Conservation (phyloP, 2,329 filamentous ascomycete species). For the Orbilia oligospora region DNA sequence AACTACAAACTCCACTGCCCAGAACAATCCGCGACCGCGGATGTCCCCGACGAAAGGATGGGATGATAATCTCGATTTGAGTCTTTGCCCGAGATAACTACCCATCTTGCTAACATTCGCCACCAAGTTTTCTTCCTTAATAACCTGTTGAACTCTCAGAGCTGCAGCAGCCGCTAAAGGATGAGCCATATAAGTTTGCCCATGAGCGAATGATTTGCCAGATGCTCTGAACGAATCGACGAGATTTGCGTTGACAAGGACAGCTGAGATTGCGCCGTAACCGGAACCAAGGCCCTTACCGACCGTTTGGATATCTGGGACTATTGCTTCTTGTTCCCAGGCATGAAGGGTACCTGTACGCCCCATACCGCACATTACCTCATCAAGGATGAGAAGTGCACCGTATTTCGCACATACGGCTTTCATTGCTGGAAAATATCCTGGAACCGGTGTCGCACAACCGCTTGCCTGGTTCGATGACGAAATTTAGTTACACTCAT, state of each 20-base stretch:
- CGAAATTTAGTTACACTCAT: no score
- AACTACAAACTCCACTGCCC: conserved; percentile 72
- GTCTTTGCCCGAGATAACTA: conserved; percentile 68
- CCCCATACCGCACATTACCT: conserved; percentile 80
- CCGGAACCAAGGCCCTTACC: conserved; percentile 79
- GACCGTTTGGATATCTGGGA: conserved; percentile 77
- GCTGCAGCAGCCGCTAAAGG: conserved; percentile 75
- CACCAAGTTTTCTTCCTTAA: conserved; percentile 73
- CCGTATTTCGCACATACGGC: conserved; percentile 79
- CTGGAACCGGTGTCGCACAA: conserved; percentile 76
- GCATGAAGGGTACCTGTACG: conserved; percentile 74
- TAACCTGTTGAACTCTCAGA: conserved; percentile 75
- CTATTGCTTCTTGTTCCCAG: conserved; percentile 73
- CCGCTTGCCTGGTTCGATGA: conserved; percentile 76
- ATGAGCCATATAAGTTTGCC: conserved; percentile 76
- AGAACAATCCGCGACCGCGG: conserved; percentile 74
- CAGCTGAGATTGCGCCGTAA: conserved; percentile 74
- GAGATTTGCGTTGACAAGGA: conserved; percentile 72
- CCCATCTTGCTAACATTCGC: conserved; percentile 74
- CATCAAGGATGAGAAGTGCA: conserved; percentile 82
- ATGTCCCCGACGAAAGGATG: conserved; percentile 74
- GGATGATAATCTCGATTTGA: conserved; percentile 68
- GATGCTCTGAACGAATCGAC: conserved; percentile 69
- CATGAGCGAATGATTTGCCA: conserved; percentile 67
- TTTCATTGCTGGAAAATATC: conserved; percentile 79